Base-by-base conservation (phyloP, 768 basidiomycete species). In the Cubamyces sp. region DNA sequence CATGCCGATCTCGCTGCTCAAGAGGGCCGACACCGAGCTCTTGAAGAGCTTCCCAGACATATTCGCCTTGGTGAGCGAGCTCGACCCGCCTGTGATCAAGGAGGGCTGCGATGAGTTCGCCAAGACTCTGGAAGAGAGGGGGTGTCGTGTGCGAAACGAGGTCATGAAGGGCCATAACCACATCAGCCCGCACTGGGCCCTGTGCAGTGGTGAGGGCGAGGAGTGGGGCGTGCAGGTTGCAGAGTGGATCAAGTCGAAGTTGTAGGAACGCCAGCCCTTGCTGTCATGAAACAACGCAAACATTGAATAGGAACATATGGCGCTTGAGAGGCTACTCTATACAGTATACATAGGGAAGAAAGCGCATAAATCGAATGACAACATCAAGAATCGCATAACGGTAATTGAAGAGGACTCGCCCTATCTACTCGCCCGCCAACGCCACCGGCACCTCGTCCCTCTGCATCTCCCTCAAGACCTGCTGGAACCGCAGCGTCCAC, bases 401-500 rank as follows among this genome's bases (percentile, higher is more conserved):
- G 9, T 11, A 5, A 34, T 34, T 11, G 6, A 9, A 34, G 4
- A 34, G 5, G 8, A 30, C 12, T 26, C 25, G 1, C 21, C 14
- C 6, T 6, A 12, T 23, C 48, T 50, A 59, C 19, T 43, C 40
- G 18, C 49, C 49, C 4, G 28, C 49, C 12, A 59, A 26, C 3
- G 55, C 21, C 15, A 52, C 47, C 5, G 63, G 54, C n/a, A 60
- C 46, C n/a, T 69, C 68, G 61, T 67, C 64, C 60, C 67, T 58
- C 60, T 82, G 82, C 66, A 87, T 69, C 69, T 90, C 89, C 12
- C 75, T 71, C 60, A 87, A 72, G 14, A 88, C 82, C 64, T 87
- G 81, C 66, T 84, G 84, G 65, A 90, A 89, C 47, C 87, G 75
- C 43, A 85, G 66, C 14, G 84, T 78, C 90, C 91, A 92, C 87